phyloP scores from a whole-genome alignment of 257 asterid genomes.

The Solanum sitiens region DNA sequence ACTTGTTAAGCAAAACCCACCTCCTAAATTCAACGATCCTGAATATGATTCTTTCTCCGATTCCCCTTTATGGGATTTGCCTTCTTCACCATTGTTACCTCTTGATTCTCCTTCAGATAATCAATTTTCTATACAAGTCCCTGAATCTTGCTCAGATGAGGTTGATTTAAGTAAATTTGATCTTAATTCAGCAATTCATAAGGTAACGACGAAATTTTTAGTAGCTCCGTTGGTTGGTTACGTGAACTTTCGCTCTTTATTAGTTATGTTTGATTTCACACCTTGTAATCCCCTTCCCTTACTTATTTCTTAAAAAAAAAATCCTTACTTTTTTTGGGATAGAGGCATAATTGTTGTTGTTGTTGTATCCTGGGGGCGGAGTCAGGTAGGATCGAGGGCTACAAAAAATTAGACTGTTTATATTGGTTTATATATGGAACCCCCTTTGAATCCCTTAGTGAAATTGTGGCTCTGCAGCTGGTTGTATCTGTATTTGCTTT shows the following conservation, averaged over 20 bases:
- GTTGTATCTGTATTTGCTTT: background rate
- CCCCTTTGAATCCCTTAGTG: background rate
- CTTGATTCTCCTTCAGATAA: background rate
- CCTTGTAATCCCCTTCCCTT: background rate
- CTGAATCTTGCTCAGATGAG: constrained; percentile 8
- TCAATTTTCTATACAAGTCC: constrained; percentile 20
- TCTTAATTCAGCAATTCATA: constrained; percentile 44
- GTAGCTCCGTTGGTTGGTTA: background rate
- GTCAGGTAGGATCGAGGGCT: background rate
- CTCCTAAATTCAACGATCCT: constrained; percentile 61
- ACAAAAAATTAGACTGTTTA: background rate
- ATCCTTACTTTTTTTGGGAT: background rate
- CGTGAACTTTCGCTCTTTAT: background rate
- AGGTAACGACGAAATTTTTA: constrained; percentile 18
- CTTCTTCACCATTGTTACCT: constrained; percentile 34
- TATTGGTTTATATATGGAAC: background rate
- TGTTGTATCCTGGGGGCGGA: background rate
- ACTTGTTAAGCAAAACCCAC: constrained; percentile 58
- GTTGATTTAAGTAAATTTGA: constrained; percentile 37
- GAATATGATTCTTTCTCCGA: constrained; percentile 71
- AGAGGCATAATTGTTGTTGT: background rate
- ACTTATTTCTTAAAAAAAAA: background rate
- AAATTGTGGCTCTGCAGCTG: background rate
- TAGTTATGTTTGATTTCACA: background rate
- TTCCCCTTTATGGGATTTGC: constrained; percentile 91